These are phyloP conservation scores for Penicillium frequentans DNA, from an alignment of 2,329 filamentous ascomycete genomes.

Conservation along the genomic window DNA sequence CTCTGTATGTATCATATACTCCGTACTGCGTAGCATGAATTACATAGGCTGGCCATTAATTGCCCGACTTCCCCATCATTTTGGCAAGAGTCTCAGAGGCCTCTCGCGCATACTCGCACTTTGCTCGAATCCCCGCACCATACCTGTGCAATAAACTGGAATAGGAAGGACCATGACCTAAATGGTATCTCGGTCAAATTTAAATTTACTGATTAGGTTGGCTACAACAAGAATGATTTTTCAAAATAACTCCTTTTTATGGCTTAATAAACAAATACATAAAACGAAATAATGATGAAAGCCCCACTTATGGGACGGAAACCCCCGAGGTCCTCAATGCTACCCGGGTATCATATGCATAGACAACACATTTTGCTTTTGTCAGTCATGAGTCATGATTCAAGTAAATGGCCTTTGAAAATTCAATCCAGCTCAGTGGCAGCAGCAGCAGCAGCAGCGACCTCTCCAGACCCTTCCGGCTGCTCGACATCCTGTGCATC, in stretches of 20 bases:
- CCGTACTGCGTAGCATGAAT: no score
- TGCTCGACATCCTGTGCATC: not conserved
- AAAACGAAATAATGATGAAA: not conserved
- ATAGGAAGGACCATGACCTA: not conserved
- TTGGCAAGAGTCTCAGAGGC: no score
- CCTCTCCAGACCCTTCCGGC: not conserved
- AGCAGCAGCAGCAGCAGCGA: not conserved
- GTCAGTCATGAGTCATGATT: conserved; percentile 11
- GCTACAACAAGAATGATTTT: not conserved
- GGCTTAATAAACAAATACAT: not conserved
- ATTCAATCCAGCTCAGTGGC: not conserved
- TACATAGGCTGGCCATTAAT: no score
- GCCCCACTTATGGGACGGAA: not conserved
- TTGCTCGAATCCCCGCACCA: no score
- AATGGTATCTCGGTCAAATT: not conserved
- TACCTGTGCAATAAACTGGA: not conserved
- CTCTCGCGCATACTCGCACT: no score
- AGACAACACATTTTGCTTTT: conserved; percentile 1
- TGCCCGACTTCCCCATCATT: no score
- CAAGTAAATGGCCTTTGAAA: not conserved
- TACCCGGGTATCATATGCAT: conserved; percentile 16
- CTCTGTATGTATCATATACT: no score
- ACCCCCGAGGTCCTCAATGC: conserved; percentile 16
- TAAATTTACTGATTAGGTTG: not conserved
- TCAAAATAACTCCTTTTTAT: not conserved